Evolutionary conservation across 2,329 filamentous ascomycete genomes (phyloP), one percentile per base, ranked within the genome.

Genomic region (Penicillium decumbens): DNA sequence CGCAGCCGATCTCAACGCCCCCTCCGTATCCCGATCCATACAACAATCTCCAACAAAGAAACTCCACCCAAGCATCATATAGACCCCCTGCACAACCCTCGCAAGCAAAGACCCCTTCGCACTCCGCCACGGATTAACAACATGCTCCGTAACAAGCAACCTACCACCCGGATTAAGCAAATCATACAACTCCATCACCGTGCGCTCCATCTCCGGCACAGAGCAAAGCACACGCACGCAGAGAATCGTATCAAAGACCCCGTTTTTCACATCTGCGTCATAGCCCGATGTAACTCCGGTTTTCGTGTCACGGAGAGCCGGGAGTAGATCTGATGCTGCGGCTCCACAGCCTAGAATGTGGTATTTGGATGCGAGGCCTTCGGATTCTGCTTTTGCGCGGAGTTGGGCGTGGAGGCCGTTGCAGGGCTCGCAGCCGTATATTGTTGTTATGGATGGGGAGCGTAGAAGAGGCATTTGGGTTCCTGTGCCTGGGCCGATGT

Each of bases 361-460:
- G 55, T 81, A 82, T 43, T 75, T 77, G 1, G 64, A 71, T 0
- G 60, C 62, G 1, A 81, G 64, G 0, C 75, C 75, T 8, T 67
- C 60, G 12, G 68, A 62, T 3, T 63, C 51, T 3, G 75, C 71
- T n/a, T 72, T 72, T 3, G 56, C 54, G 18, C 69, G 59, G 4
- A 82, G 65, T 2, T 71, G 65, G 0, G 58, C 54, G 50, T 81
- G 79, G 1, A 82, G 65, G 0, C 71, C 69, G 3, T 59, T 49
- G 35, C 75, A 76, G 0, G 80, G 80, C 58, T 82, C 80, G 1
- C 78, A 72, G 39, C 78, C 80, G 54, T 80, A 82, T 38, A 81
- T 73, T 12, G 68, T 66, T 7, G 56, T 69, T 50, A 80, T 73
- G 3, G 70, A 65, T 2, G 65, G 60, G 6, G 66, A 64, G 46